Conservation (phyloP, 2,329 filamentous ascomycete genomes). For the Aspergillus cejpii region DNA sequence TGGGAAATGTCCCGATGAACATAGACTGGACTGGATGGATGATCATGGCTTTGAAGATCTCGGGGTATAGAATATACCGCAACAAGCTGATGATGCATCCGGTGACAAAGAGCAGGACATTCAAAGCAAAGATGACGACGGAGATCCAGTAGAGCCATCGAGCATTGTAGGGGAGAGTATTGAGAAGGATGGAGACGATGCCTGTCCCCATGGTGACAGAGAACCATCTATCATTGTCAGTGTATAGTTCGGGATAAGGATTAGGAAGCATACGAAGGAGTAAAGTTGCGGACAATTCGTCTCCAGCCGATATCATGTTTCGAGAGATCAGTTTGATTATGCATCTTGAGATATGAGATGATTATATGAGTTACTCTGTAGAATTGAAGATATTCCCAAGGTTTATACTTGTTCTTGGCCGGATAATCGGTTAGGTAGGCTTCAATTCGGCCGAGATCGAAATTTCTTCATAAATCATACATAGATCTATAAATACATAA, state of each 20-base stretch:
- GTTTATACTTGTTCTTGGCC: too few relatives aligned
- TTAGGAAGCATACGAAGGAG: slow-evolving; percentile 36
- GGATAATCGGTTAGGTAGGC: too few relatives aligned
- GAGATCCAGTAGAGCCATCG: slow-evolving; percentile 38
- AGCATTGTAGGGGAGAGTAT: slow-evolving; percentile 36
- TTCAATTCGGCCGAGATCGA: too few relatives aligned
- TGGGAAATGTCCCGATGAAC: slow-evolving; percentile 62
- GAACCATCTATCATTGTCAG: slow-evolving; percentile 32
- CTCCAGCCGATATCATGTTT: slow-evolving; percentile 36
- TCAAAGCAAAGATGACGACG: slow-evolving; percentile 32
- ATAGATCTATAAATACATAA: too few relatives aligned
- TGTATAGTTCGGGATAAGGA: neutral
- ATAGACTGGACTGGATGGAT: slow-evolving; percentile 60
- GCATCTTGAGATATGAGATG: too few relatives aligned
- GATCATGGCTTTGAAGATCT: slow-evolving; percentile 61
- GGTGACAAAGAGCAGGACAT: slow-evolving; percentile 31
- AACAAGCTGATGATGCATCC: slow-evolving; percentile 47
- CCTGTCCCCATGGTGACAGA: slow-evolving; percentile 40
- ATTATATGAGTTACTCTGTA: too few relatives aligned
- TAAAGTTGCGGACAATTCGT: slow-evolving; percentile 35
- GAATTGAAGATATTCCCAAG: too few relatives aligned
- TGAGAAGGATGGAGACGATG: slow-evolving; percentile 36
- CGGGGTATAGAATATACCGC: slow-evolving; percentile 59
- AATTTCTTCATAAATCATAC: too few relatives aligned
- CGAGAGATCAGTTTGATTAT: too few relatives aligned